phyloP scores from a whole-genome alignment of 164 flowering plant species.

The Litsea cubeba region DNA sequence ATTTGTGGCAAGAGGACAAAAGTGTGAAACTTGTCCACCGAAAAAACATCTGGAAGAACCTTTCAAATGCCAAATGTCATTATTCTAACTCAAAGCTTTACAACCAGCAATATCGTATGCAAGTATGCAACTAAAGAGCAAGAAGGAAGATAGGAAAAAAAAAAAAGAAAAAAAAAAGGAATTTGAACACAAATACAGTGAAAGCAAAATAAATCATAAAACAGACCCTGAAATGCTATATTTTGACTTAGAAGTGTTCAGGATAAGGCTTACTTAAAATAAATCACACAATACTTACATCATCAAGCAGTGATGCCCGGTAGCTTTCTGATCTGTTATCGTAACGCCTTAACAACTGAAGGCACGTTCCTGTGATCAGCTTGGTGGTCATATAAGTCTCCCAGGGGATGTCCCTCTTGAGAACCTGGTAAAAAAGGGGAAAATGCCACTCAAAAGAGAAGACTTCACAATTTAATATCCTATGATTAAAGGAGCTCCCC shows the following conservation, averaged over 20 bases:
- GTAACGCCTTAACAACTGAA: conserved; percentile 89
- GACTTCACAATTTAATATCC: too few relatives aligned
- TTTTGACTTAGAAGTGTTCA: not conserved
- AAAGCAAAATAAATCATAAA: not conserved
- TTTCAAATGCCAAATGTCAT: not conserved
- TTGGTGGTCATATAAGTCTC: conserved; percentile 96
- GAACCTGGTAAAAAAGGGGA: conserved; percentile 47
- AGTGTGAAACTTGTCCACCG: not conserved
- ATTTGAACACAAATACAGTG: not conserved
- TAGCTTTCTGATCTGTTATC: conserved; percentile 77
- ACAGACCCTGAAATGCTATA: not conserved
- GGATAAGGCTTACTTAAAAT: not conserved
- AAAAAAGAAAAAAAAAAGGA: not conserved
- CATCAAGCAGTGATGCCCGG: conserved; percentile 79
- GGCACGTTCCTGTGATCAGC: conserved; percentile 84
- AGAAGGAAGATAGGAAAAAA: not conserved
- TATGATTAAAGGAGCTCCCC: not conserved
- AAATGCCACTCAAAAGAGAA: conserved; percentile 4
- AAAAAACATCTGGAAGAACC: not conserved
- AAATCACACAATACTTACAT: conserved; percentile 42
- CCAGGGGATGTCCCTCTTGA: conserved; percentile 97
- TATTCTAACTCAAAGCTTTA: not conserved
- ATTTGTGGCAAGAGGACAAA: not conserved
- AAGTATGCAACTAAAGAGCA: not conserved
- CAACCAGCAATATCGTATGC: not conserved